Evolutionary conservation across 2,329 filamentous ascomycete genomes (phyloP), one percentile per base, ranked within the genome.

Genomic region (Colletotrichum sp.): DNA sequence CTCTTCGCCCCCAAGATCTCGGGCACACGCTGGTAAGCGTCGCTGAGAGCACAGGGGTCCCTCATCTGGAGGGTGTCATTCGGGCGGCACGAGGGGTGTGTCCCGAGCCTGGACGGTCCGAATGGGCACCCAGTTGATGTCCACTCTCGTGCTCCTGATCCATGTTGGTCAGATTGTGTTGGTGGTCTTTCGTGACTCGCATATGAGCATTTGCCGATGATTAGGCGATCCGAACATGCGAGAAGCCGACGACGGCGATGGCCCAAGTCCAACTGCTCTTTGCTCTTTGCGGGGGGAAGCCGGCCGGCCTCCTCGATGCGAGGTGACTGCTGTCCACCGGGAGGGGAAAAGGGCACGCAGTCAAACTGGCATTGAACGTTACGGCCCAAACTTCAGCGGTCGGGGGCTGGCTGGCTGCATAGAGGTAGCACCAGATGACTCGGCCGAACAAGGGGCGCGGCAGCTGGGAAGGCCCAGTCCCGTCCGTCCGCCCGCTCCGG

Each of bases 1-100:
- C 70, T 72, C 73, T 68, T 72, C 73, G 73, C 73, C 73, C 73
- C 73, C 73, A 75, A 75, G 73, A 75, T 75, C 73, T 75, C 60
- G 71, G 66, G 71, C 71, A 74, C 56, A 34, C 25, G 16, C 71
- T 73, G 73, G 25, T 30, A 70, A 65, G 55, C 64, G 70, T 68
- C 39, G 73, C 70, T 75, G 69, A 56, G 28, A 30, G 27, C 61
- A 18, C 55, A 75, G 64, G 69, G 72, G 72, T n/a, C 55, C 39
- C 70, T 60, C 27, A n/a, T 27, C 58, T 30, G n/a, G 32, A 66
- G 55, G 61, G 32, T 34, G 22, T 39, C 39, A 16, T 32, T 13
- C 48, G 58, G 30, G 39, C 8, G 13, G 32, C 56, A 73, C 62
- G 56, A 55, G 70, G 66, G 73, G 73, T 16, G 73, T 68, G 28